Conservation (phyloP, 2,329 filamentous ascomycete genomes). For the Trichoderma sp. region DNA sequence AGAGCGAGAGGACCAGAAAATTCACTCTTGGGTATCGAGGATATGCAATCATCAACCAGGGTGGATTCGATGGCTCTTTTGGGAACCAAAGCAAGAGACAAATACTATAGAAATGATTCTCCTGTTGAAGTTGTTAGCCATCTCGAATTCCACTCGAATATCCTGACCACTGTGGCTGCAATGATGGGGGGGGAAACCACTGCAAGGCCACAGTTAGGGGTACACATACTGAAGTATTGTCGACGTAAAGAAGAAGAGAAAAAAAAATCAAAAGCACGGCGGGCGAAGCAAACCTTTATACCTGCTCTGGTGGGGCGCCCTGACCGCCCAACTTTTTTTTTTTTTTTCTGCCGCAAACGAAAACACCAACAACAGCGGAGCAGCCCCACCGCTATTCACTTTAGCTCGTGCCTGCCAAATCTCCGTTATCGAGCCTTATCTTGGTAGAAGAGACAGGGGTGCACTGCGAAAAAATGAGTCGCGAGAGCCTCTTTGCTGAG, state of each 20-base stretch:
- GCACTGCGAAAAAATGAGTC: not conserved
- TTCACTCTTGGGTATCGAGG: constrained; percentile 91
- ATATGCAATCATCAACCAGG: constrained; percentile 91
- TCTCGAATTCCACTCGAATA: not conserved
- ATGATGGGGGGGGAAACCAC: not conserved
- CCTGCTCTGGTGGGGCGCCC: not conserved
- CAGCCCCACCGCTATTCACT: not conserved
- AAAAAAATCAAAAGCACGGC: constrained; percentile 38
- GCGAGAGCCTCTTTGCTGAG: not conserved
- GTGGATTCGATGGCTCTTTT: constrained; percentile 92
- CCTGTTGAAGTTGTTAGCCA: constrained; percentile 40
- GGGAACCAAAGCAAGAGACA: constrained; percentile 88
- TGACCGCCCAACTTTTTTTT: constrained; percentile 29
- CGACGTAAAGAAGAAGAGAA: constrained; percentile 60
- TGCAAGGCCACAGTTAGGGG: constrained; percentile 36
- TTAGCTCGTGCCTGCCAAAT: not conserved
- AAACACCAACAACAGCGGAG: constrained; percentile 6
- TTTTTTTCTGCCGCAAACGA: constrained; percentile 26
- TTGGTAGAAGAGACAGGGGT: not conserved
- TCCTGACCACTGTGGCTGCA: constrained; percentile 19
- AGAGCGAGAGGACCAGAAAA: constrained; percentile 60
- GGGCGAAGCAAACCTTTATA: constrained; percentile 39
- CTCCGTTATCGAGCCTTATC: constrained; percentile 1
- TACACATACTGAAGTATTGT: constrained; percentile 60
- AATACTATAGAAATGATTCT: constrained; percentile 99